phyloP scores from a whole-genome alignment of 257 asterid genomes.

The Voacanga thouarsii region DNA sequence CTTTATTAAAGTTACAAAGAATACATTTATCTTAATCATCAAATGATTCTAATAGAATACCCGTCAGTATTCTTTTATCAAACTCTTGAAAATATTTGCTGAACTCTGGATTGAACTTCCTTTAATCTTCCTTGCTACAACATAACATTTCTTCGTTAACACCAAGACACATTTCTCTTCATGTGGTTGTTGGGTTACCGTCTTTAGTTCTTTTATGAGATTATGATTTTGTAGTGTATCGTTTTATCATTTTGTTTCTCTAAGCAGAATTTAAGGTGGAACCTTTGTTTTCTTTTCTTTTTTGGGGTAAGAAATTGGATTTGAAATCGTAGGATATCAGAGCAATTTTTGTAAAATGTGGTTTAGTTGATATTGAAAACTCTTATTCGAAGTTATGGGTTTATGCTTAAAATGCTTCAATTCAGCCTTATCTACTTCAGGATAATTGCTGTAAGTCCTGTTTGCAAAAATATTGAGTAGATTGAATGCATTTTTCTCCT shows the following conservation, averaged over 20 bases:
- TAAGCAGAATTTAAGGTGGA: background rate
- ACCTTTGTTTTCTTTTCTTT: background rate
- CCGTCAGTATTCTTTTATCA: no score
- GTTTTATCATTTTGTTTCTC: background rate
- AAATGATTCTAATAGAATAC: no score
- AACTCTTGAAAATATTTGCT: no score
- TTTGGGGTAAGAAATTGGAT: background rate
- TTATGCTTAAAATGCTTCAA: background rate
- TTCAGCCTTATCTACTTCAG: background rate
- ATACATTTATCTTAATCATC: no score
- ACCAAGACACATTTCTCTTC: no score
- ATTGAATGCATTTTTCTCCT: conserved; percentile 8
- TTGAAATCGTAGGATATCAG: background rate
- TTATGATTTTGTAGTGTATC: background rate
- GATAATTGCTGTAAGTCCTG: background rate
- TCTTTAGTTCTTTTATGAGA: background rate
- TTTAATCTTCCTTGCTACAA: no score
- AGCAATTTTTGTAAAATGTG: background rate
- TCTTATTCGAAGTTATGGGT: background rate
- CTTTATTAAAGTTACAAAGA: no score
- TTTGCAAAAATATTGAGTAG: conserved; percentile 2
- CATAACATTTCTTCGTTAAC: no score
- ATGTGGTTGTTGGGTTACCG: background rate
- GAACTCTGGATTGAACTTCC: no score
- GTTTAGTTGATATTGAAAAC: background rate